A percentile compares a stretch with the other conserved stretches of the same genome.
phyloP scores from a whole-genome alignment of 306 rosid species.

The Lablab purpureus region DNA sequence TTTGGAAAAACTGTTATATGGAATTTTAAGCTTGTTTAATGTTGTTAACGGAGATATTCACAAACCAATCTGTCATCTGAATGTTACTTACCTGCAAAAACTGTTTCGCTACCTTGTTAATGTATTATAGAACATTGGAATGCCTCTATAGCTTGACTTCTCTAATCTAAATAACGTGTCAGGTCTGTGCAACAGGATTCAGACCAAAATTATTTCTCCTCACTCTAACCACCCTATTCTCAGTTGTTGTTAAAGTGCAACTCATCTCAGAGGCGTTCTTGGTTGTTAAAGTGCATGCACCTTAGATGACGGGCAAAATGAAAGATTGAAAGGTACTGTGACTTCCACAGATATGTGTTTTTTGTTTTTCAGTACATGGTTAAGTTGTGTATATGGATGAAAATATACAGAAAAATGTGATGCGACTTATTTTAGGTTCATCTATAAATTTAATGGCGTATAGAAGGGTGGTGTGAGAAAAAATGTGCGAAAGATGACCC shows the following conservation, averaged over 20 bases:
- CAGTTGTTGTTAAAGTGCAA: neutral
- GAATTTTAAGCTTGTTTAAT: conserved; percentile 19
- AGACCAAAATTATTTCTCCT: neutral
- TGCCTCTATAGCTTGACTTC: neutral
- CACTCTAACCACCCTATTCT: neutral
- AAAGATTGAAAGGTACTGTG: neutral
- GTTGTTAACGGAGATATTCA: conserved; percentile 7
- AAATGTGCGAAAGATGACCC: neutral
- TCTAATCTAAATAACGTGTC: neutral
- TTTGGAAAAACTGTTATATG: conserved; percentile 3
- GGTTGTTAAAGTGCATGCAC: neutral
- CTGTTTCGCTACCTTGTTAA: neutral
- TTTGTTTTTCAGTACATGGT: neutral
- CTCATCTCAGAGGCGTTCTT: neutral
- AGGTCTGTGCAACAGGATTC: neutral
- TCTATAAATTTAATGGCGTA: neutral
- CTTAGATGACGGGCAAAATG: neutral
- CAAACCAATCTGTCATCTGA: conserved; percentile 28
- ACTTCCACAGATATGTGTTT: neutral
- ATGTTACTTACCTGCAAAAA: neutral
- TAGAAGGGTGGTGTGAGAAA: neutral
- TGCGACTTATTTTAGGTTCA: neutral
- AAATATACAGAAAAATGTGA: neutral
- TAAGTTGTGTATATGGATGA: neutral
- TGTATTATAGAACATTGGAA: neutral